Base-by-base conservation (phyloP, 805 yeast species). In the Sugiyamaella smithiae region DNA sequence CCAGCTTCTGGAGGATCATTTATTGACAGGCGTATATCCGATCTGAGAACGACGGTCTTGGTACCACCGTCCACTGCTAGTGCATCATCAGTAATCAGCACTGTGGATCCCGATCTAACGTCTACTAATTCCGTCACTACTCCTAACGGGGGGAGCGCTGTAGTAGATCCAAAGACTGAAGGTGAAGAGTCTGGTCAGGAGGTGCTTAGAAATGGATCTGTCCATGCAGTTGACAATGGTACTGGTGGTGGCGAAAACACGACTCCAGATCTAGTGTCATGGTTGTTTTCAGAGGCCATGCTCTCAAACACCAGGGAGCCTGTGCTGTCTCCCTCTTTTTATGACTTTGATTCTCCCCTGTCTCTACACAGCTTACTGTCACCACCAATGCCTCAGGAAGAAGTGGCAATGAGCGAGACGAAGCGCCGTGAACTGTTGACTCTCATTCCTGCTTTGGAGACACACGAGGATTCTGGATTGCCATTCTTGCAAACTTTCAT, bases 331-430 rank as follows among this genome's bases (percentile, higher is more conserved):
- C 60, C 64, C 1, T 43, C 62, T 3, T 53, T 57, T 33, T 58
- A 55, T 45, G 51, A 62, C 16, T 55, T 67, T 31, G 67, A 66
- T 31, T 60, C 67, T 23, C 77, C 77, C 17, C 52, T 68, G 25
- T 74, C 66, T 43, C 57, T 77, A 12, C 73, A 74, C 45, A 60
- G 63, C 7, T 45, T 61, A 14, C 56, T 75, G 2, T 58, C 75
- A 2, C 69, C 72, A 5, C 64, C 66, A 28, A 55, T 73, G 29
- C 54, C 65, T 12, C 57, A 54, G 16, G 65, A 68, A 3, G 62
- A 72, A 31, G 63, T 68, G 1, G 56, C 62, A 4, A 57, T 75
- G 36, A 60, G 66, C 5, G 64, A 56, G 3, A 50, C 64, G 5
- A 65, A 44, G 60, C 60, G 57, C 40, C 53, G 29, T 52, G 67